Conservation (phyloP, 306 rosid genomes). For the Crataegus laevigata region DNA sequence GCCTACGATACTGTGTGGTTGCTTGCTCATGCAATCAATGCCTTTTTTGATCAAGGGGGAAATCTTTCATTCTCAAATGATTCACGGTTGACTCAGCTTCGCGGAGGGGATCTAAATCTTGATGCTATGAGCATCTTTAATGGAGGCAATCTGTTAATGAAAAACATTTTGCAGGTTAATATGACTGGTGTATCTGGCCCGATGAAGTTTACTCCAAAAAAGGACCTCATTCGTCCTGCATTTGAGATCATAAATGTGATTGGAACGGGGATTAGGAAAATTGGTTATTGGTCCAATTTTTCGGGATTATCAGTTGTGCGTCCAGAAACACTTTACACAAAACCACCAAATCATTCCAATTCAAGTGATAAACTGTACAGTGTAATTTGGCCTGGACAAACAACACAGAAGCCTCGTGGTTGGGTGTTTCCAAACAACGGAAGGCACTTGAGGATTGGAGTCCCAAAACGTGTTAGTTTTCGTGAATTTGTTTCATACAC, state of each 20-base stretch:
- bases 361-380: constrained; percentile 31
- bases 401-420: constrained; percentile 67
- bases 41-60: constrained; percentile 70
- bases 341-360: constrained; percentile 43
- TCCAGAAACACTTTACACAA: constrained; percentile 55
- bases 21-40: constrained; percentile 73
- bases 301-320: constrained; percentile 58
- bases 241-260: constrained; percentile 74
- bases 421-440: constrained; percentile 93
- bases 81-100: constrained; percentile 33
- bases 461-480: constrained; percentile 56
- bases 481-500: constrained; percentile 47
- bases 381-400: constrained; percentile 85
- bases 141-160: constrained; percentile 48
- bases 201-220: constrained; percentile 44
- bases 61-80: constrained; percentile 58
- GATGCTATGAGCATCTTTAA: constrained; percentile 65
- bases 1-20: constrained; percentile 87
- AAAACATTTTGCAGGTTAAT: constrained; percentile 43
- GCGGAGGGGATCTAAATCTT: constrained; percentile 41
- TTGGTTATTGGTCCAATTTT: constrained; percentile 92
- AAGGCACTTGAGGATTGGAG: constrained; percentile 69
- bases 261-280: constrained; percentile 54
- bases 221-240: constrained; percentile 59
- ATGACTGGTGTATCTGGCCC: constrained; percentile 76